Conservation (phyloP, 352 stramenopile species). For the Phytopythium vexans region DNA sequence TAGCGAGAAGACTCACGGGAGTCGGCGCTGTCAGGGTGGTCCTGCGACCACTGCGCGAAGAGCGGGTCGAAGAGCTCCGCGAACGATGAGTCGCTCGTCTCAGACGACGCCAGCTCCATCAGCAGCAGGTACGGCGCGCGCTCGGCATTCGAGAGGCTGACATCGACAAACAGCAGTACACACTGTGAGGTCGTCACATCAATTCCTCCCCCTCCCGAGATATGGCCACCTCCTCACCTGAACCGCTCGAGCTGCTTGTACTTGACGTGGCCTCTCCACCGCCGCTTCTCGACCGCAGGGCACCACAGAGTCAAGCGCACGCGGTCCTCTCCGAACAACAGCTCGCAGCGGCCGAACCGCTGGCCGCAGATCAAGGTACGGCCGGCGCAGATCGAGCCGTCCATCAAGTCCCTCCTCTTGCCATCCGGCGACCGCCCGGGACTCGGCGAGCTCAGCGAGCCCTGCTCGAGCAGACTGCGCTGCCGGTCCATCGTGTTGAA, state of each 20-base stretch:
- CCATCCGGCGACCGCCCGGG: too few relatives aligned
- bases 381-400: slow-evolving; percentile 18
- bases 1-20: slow-evolving; percentile 24
- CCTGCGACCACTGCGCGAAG: slow-evolving; percentile 34
- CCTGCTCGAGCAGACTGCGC: slow-evolving; percentile 8
- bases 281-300: slow-evolving; percentile 1
- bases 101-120: slow-evolving; percentile 32
- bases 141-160: slow-evolving; percentile 27
- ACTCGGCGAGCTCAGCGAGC: not conserved
- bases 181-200: too few relatives aligned
- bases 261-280: slow-evolving; percentile 30
- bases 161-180: slow-evolving; percentile 2
- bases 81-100: slow-evolving; percentile 28
- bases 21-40: slow-evolving; percentile 12
- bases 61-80: slow-evolving; percentile 57
- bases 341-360: slow-evolving; percentile 35
- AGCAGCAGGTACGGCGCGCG: slow-evolving; percentile 50
- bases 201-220: not conserved
- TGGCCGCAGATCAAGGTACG: slow-evolving; percentile 35
- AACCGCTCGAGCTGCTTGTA: slow-evolving; percentile 42
- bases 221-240: slow-evolving; percentile 17
- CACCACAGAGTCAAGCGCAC: slow-evolving; percentile 38
- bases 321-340: slow-evolving; percentile 21
- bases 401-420: slow-evolving; percentile 3
- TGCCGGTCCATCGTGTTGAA: slow-evolving; percentile 11